These are phyloP conservation scores for Stephania japonica DNA, from an alignment of 164 flowering plant genomes.

Conservation along the genomic window DNA sequence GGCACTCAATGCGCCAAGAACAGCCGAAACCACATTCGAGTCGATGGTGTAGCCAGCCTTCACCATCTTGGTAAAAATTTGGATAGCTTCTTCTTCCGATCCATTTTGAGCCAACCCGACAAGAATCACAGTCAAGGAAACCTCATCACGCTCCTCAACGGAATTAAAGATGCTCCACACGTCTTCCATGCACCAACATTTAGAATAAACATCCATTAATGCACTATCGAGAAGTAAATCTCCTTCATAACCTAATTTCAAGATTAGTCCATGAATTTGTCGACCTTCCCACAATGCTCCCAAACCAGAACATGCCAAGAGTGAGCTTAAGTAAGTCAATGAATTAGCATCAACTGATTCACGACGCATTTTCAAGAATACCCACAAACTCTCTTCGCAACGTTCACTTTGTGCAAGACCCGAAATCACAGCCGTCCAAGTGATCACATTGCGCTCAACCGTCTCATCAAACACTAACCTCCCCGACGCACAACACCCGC, in stretches of 20 bases:
- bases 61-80: conserved; percentile 51
- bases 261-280: conserved; percentile 63
- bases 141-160: conserved; percentile 55
- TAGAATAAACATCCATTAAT: conserved; percentile 86
- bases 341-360: conserved; percentile 49
- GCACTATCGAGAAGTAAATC: conserved; percentile 74
- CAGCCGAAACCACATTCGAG: conserved; percentile 61
- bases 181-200: conserved; percentile 62
- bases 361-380: conserved; percentile 46
- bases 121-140: conserved; percentile 76
- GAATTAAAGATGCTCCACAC: conserved; percentile 58
- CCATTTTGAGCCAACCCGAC: conserved; percentile 89
- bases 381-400: conserved; percentile 48
- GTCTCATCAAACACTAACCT: conserved; percentile 58
- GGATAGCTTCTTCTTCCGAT: conserved; percentile 62
- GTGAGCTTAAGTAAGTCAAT: conserved; percentile 55
- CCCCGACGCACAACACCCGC: conserved; percentile 39
- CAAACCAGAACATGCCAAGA: conserved; percentile 67
- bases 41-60: conserved; percentile 47
- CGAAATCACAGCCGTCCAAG: conserved; percentile 83
- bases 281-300: conserved; percentile 54
- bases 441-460: conserved; percentile 60
- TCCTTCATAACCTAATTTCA: conserved; percentile 54
- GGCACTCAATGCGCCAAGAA: conserved; percentile 69
- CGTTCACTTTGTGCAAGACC: conserved; percentile 58